Evolutionary conservation across 306 rosid genomes (phyloP).

Genomic region (Mimosa pudica): DNA sequence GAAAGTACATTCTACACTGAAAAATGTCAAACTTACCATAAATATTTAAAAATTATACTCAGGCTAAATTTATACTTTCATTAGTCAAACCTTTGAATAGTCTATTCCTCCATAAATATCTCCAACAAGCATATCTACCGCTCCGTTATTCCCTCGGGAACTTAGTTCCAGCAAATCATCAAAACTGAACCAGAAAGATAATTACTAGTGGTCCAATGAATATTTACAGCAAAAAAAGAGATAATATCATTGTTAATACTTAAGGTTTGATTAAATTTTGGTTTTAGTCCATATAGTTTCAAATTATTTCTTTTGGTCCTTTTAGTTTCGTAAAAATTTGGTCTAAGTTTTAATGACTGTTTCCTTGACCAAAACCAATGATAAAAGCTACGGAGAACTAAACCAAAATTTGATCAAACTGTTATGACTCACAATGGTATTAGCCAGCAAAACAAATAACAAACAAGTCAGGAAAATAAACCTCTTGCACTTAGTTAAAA

Average conservation of each 20-base stretch:
- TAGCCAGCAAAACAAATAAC: neutral
- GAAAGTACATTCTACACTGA: conserved; percentile 15
- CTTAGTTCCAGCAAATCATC: conserved; percentile 93
- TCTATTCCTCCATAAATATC: conserved; percentile 94
- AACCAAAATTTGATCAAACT: too few species aligned
- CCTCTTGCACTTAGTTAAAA: conserved; percentile 88
- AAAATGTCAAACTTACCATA: conserved; percentile 3
- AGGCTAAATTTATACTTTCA: conserved; percentile 24
- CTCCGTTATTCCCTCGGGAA: conserved; percentile 82
- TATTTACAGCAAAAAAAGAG: neutral
- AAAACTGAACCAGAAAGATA: conserved; percentile 64
- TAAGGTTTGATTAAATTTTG: too few species aligned
- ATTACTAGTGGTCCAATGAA: conserved; percentile 26
- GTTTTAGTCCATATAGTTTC: too few species aligned
- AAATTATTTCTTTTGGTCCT: too few species aligned
- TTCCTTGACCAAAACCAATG: too few species aligned
- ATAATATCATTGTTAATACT: too few species aligned
- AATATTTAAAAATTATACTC: conserved; percentile 6
- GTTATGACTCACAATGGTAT: too few species aligned
- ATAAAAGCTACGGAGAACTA: too few species aligned
- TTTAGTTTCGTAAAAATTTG: too few species aligned
- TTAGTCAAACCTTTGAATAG: conserved; percentile 69
- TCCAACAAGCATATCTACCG: conserved; percentile 92
- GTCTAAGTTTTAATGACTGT: too few species aligned
- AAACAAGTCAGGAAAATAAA: conserved; percentile 35